Evolutionary conservation across 2,329 filamentous ascomycete species (phyloP).

Genomic region (Colletotrichum orbiculare): DNA sequence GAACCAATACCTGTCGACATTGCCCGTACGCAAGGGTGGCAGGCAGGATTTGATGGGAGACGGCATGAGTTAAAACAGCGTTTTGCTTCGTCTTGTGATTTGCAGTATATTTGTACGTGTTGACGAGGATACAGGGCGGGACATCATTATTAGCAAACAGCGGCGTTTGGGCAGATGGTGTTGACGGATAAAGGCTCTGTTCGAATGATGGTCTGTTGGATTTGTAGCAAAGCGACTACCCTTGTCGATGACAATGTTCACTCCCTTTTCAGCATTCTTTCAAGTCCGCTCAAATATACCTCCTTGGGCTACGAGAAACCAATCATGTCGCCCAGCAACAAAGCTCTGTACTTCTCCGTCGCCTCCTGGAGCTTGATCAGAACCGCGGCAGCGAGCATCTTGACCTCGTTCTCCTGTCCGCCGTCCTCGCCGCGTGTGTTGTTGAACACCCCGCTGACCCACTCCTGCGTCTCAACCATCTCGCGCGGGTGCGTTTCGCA

Average conservation of each 20-base stretch:
- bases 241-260: constrained; percentile 7
- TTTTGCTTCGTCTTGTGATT: not conserved
- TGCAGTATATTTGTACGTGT: too few relatives aligned
- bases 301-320: constrained; percentile 39
- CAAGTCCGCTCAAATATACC: not conserved
- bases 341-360: constrained; percentile 81
- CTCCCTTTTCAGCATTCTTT: constrained; percentile 5
- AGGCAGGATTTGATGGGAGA: constrained; percentile 35
- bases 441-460: constrained; percentile 83
- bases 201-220: too few relatives aligned
- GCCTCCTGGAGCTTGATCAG: constrained; percentile 83
- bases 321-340: constrained; percentile 78
- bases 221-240: too few relatives aligned
- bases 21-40: constrained; percentile 51
- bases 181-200: not conserved
- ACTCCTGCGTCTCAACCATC: constrained; percentile 87
- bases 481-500: constrained; percentile 80
- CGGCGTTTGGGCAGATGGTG: not conserved
- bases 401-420: constrained; percentile 80
- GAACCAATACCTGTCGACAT: constrained; percentile 55
- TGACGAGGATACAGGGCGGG: not conserved
- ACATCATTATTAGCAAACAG: not conserved
- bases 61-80: not conserved
- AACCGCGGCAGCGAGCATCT: constrained; percentile 81
- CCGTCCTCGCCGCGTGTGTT: constrained; percentile 61